Base-by-base conservation (phyloP, 108 stramenopile species). In the Skeletonema grethae region DNA sequence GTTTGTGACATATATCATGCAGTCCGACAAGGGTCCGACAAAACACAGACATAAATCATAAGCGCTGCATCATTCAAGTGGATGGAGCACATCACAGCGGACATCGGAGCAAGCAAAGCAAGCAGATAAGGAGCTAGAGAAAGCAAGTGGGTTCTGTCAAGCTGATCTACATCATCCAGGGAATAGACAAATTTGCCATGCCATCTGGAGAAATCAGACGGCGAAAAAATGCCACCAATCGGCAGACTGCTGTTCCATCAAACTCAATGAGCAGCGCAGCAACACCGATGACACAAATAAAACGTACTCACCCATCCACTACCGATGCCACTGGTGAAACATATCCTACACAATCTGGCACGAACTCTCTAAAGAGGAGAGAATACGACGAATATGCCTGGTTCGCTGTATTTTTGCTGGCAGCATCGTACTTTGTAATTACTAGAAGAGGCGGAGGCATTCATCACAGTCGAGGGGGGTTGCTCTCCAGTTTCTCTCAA, bases 331-430 rank as follows among this genome's bases (percentile, higher is more conserved):
- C 46, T 7, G 46, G 5, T 7, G 46, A 16, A 48, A 20, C 46
- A 48, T 7, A 22, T 48, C 16, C 16, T 22, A 53, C 7, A 1
- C 18, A 15, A 53, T 53, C 20, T 5, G 50, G 22, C 22, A 53
- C 9, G 18, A 53, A 53, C 2, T 2, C 50, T 22, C 50, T 53
- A 9, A 53, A 53, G 50, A 48, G 46, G 16, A 53, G 22, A 53
- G 45, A 68, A 13, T 66, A 65, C 45, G 79, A 79, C 20, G 79
- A 79, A 50, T 73, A 63, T 50, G 79, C 72, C 2, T 79, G 79
- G 79, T 79, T 79, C 63, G 58, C 69, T 8, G 43, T 79, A 9
- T 73, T 79, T 36, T 56, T 79, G n/a, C 4, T 39, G 16, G 79
- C 72, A 22, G 39, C 69, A 34, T 38, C 72, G 22, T 79, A 79